Conservation (phyloP, 148 eudicot species). For the Cornus controversa region DNA sequence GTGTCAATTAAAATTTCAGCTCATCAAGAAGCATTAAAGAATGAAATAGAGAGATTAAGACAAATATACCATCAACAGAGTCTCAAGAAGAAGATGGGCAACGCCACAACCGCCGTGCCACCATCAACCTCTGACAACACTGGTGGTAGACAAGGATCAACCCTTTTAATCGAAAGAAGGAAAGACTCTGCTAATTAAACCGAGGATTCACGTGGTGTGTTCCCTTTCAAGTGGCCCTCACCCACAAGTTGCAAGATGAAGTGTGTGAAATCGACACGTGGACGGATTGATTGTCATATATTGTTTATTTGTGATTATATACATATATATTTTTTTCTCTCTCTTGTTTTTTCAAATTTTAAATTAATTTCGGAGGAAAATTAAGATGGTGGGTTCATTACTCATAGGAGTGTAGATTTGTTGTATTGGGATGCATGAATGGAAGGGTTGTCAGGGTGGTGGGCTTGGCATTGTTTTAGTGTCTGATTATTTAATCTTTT, state of each 20-base stretch:
- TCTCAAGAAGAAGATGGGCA: constrained; percentile 34
- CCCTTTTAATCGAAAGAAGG: constrained; percentile 25
- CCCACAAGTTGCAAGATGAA: constrained; percentile 4
- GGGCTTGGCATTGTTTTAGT: no score
- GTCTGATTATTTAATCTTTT: no score
- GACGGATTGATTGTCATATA: neutral
- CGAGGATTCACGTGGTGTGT: constrained; percentile 46
- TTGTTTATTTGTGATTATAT: neutral
- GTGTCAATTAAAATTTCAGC: constrained; percentile 36
- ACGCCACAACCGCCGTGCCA: constrained; percentile 1
- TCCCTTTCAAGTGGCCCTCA: constrained; percentile 7
- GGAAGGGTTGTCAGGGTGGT: neutral
- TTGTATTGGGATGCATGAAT: neutral
- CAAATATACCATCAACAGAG: constrained; percentile 68
- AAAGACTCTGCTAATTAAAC: constrained; percentile 18
- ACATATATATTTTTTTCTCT: neutral
- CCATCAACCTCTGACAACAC: constrained; percentile 23
- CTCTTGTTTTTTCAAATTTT: neutral
- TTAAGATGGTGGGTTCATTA: neutral
- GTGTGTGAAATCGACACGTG: constrained; percentile 6
- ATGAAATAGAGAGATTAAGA: constrained; percentile 82
- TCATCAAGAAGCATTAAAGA: constrained; percentile 89
- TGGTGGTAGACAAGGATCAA: constrained; percentile 45
- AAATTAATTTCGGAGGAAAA: no score
- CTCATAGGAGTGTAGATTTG: neutral